Base-by-base conservation (phyloP, 257 asterid species). In the Avicennia marina region DNA sequence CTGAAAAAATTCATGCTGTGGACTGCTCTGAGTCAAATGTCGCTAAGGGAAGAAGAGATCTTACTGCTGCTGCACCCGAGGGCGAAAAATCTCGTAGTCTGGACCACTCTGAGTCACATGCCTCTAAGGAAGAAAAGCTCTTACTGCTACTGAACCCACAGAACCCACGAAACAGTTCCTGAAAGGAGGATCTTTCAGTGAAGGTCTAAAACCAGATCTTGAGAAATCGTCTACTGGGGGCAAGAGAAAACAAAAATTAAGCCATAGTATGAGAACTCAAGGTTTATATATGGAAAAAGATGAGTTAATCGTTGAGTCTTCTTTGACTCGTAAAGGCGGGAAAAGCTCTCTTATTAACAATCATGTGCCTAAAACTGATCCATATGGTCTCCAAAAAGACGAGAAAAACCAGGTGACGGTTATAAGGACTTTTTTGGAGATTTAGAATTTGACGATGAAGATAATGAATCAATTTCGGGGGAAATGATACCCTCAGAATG, bases 351-450 rank as follows among this genome's bases (percentile, higher is more conserved):
- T 67, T 48, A 24, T 70, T 47, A 66, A 57, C 29, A 25, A 50
- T 56, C 53, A 43, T 49, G 15, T 54, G 19, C 50, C 87, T 59
- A 86, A 75, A 78, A 78, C 65, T 34, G 77, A 71, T 56, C 50
- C 77, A 41, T 81, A 60, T 43, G 83, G 67, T 76, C 64, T 51
- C 56, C 79, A 67, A 46, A 88, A 74, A 78, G 80, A 64, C 70
- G 61, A 67, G 78, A 53, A 63, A 82, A 76, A 64, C 71, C 76
- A 25, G 58, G 66, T 63, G 89, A 86, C 72, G 76, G 69, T 64
- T 84, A 80, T 68, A 79, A 67, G 73, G 95, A 84, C 41, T 72
- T 89, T 56, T 84, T 86, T 44, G 99, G 97, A 68, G 95, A 80
- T 27, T 62, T 75, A 16, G 95, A 78, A 74, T 73, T 74, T 44